Conservation (phyloP, 345 rosid species). For the Euclidium syriacum region DNA sequence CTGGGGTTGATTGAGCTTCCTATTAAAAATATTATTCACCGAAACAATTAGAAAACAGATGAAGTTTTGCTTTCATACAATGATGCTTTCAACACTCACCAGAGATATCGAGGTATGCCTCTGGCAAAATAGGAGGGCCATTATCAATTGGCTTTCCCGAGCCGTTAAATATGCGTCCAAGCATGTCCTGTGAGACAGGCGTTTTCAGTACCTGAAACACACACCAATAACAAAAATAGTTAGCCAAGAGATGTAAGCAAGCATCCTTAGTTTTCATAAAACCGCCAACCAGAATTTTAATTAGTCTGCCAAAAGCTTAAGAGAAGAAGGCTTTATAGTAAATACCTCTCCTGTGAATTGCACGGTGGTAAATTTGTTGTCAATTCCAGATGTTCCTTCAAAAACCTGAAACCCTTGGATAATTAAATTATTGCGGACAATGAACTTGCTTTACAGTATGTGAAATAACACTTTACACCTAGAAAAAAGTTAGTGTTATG, state of each 20-base stretch:
- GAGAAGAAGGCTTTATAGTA: not conserved
- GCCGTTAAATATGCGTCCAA: constrained; percentile 98
- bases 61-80: not conserved
- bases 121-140: constrained; percentile 96
- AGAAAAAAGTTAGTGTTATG: not conserved
- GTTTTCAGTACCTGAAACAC: constrained; percentile 82
- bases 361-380: constrained; percentile 87
- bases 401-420: constrained; percentile 50
- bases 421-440: not conserved
- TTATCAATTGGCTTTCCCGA: constrained; percentile 99
- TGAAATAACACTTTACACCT: not conserved
- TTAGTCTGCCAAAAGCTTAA: not conserved
- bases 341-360: constrained; percentile 92
- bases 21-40: constrained; percentile 20
- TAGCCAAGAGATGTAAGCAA: not conserved
- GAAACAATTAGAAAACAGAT: not conserved
- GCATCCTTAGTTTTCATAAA: not conserved
- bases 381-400: constrained; percentile 97
- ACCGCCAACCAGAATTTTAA: not conserved
- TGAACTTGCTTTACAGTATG: not conserved
- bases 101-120: constrained; percentile 95
- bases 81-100: constrained; percentile 37
- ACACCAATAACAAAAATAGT: not conserved
- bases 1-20: constrained; percentile 99
- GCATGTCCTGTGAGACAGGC: constrained; percentile 97